A percentile compares a stretch with the other conserved stretches of the same genome.
Evolutionary conservation across 495 filamentous ascomycete species (phyloP).

Genomic region (Choiromyces venosus): DNA sequence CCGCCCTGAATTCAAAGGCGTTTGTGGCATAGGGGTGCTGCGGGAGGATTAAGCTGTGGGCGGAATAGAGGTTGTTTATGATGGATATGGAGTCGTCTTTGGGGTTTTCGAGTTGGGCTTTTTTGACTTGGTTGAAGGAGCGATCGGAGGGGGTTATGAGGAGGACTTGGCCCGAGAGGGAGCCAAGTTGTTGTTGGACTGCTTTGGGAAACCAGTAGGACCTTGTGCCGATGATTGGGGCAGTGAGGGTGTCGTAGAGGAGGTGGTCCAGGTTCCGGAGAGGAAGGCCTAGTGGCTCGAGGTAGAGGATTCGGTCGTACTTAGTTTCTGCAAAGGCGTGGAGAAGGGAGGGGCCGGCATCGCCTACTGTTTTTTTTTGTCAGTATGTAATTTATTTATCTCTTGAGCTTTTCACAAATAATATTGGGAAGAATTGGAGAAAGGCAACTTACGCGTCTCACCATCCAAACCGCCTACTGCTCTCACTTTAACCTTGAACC

Average conservation of each 20-base stretch:
- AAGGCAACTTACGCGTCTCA: constrained; percentile 4
- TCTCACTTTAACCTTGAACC: constrained; percentile 55
- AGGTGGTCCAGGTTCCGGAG: constrained; percentile 62
- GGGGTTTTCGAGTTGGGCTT: constrained; percentile 44
- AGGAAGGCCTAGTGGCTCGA: constrained; percentile 65
- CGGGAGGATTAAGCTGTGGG: constrained; percentile 65
- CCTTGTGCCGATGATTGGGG: constrained; percentile 59
- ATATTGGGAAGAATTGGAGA: constrained; percentile 38
- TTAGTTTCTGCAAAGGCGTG: constrained; percentile 65
- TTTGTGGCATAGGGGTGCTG: constrained; percentile 67
- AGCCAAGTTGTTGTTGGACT: constrained; percentile 43
- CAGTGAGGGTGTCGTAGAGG: constrained; percentile 62
- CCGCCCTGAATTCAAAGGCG: constrained; percentile 62
- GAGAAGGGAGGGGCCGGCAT: constrained; percentile 53
- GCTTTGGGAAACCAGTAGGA: constrained; percentile 60
- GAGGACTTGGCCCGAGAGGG: constrained; percentile 59
- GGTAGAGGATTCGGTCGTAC: constrained; percentile 61
- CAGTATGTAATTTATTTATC: constrained; percentile 35
- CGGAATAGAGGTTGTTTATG: constrained; percentile 68
- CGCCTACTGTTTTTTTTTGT: constrained; percentile 6
- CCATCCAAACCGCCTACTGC: constrained; percentile 18
- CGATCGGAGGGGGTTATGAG: constrained; percentile 58
- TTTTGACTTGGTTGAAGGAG: constrained; percentile 53
- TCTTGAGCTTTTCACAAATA: constrained; percentile 61
- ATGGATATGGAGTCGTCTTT: constrained; percentile 52